Evolutionary conservation across 2,329 filamentous ascomycete genomes (phyloP).

Genomic region (Cladobotryum protrusum): DNA sequence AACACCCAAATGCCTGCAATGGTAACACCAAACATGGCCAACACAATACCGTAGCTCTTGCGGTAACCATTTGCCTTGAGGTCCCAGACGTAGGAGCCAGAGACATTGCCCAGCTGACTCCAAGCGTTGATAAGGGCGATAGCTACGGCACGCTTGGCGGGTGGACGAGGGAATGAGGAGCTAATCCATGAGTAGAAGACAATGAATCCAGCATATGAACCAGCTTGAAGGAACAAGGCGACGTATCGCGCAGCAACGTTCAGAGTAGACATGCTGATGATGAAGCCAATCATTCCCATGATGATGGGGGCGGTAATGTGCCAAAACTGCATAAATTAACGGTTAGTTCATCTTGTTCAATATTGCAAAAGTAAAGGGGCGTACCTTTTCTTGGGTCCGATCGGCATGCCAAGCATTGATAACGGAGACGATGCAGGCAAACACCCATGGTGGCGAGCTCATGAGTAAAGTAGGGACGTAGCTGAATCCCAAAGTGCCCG

Average conservation of each 20-base stretch:
- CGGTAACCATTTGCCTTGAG: constrained; percentile 54
- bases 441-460: constrained; percentile 53
- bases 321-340: constrained; percentile 39
- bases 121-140: constrained; percentile 56
- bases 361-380: constrained; percentile 2
- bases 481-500: constrained; percentile 45
- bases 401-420: constrained; percentile 52
- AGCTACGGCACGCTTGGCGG: constrained; percentile 55
- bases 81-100: constrained; percentile 58
- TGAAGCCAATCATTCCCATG: constrained; percentile 49
- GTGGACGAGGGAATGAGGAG: constrained; percentile 51
- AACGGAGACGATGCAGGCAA: constrained; percentile 51
- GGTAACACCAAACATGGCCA: constrained; percentile 57
- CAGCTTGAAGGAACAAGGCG: constrained; percentile 53
- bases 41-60: constrained; percentile 59
- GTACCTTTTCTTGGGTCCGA: constrained; percentile 45
- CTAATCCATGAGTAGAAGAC: constrained; percentile 55
- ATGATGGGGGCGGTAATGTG: constrained; percentile 50
- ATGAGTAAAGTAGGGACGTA: constrained; percentile 49
- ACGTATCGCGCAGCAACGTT: constrained; percentile 53
- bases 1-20: constrained; percentile 46
- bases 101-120: constrained; percentile 52
- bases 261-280: constrained; percentile 53
- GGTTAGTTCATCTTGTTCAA: neutral
- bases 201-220: constrained; percentile 52